Conservation (phyloP, 495 filamentous ascomycete species). For the Chaetomidium leptoderma region DNA sequence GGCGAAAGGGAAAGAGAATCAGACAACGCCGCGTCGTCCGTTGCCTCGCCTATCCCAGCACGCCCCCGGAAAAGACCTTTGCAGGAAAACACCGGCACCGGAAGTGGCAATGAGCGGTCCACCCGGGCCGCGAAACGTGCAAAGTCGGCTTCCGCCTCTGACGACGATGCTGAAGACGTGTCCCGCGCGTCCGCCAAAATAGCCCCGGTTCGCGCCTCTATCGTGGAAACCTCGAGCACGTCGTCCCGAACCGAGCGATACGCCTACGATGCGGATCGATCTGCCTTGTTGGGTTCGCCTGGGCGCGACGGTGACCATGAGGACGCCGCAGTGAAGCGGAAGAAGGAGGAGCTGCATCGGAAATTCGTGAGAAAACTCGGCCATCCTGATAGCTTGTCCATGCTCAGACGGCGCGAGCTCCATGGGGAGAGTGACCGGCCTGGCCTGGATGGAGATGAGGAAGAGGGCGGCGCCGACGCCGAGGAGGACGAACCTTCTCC, state of each 20-base stretch:
- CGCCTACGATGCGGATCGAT: constrained; percentile 37
- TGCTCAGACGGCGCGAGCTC: constrained; percentile 56
- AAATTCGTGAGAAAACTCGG: constrained; percentile 90
- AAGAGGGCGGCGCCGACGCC: constrained; percentile 37
- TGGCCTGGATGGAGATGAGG: constrained; percentile 47
- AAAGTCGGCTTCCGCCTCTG: constrained; percentile 32
- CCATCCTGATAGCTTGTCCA: constrained; percentile 70
- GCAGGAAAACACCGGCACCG: constrained; percentile 39
- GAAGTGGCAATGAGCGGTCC: constrained; percentile 33
- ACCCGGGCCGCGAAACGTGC: constrained; percentile 40
- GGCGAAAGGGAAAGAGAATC: not conserved
- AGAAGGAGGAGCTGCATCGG: constrained; percentile 70
- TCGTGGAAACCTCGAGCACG: constrained; percentile 13
- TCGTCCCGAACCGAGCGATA: constrained; percentile 43
- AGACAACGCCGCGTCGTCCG: not conserved
- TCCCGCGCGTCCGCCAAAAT: constrained; percentile 4
- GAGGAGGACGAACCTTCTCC: constrained; percentile 46
- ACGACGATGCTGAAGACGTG: constrained; percentile 21
- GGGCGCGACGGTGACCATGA: constrained; percentile 47
- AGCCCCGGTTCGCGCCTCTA: constrained; percentile 1
- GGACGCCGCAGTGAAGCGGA: constrained; percentile 39
- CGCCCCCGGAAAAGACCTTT: constrained; percentile 43
- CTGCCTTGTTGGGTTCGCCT: constrained; percentile 12
- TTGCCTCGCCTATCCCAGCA: constrained; percentile 16
- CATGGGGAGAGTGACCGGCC: constrained; percentile 50